Base-by-base conservation (phyloP, 192 early-diverging fungal genomes). In the Coemansia sp. region DNA sequence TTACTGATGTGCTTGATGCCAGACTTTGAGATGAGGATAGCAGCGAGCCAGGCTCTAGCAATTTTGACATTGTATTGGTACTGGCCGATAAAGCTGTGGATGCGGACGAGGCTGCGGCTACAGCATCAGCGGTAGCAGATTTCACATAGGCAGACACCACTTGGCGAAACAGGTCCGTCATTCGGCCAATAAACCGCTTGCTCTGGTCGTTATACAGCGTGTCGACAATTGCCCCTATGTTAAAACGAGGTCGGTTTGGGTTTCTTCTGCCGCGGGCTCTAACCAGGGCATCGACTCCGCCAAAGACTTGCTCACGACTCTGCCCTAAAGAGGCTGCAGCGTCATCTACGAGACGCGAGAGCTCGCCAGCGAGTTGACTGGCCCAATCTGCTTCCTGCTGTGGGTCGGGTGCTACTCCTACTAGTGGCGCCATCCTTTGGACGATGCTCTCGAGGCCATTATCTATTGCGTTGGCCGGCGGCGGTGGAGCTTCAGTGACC, bases 111-210 rank as follows among this genome's bases (percentile, higher is more conserved):
- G n/a, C 36, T 8, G 29, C 29, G 3, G 24, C 43, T 0, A 8
- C 52, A 7, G 53, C 50, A 44, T 59, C 58, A 9, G 75, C 58
- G 1, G 66, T 59, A 4, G 55, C 65, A 32, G 58, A 58, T 27
- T 70, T 72, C 14, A 65, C 69, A 18, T 72, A 78, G 8, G 68
- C 62, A 0, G 58, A 24, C 29, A 67, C 21, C 18, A 78, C 62
- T 17, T 68, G 42, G 24, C 60, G 59, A 6, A 77, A 59, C 10
- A 78, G 46, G 8, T 68, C 43, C 36, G 65, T 33, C 69, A 78
- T 78, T 1, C 69, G 57, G 11, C 39, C 65, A 34, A 63, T n/a
- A n/a, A 72, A 53, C 37, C 59, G 58, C 41, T 39, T 53, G 15
- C 62, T 54, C n/a, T 65, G 61, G 8, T 78, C 62, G 15, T 54